Evolutionary conservation across 2,329 filamentous ascomycete species (phyloP).

Genomic region (Diplodia sapinea): DNA sequence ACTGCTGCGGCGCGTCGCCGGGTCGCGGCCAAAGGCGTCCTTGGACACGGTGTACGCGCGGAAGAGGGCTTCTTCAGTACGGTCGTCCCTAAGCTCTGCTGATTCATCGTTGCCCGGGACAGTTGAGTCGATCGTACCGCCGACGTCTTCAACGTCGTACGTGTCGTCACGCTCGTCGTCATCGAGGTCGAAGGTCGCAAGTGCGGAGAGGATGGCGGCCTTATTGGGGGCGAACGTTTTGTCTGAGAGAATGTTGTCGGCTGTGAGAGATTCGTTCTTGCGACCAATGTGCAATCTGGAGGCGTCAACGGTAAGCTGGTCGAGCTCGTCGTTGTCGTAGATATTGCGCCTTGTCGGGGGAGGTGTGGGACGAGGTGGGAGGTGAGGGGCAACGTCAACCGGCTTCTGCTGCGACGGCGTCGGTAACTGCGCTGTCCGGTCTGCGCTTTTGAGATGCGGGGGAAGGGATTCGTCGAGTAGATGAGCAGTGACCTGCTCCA

Average conservation of each 20-base stretch:
- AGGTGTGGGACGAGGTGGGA: conserved; percentile 66
- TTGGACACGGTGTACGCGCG: conserved; percentile 70
- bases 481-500: conserved; percentile 80
- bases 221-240: conserved; percentile 72
- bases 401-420: conserved; percentile 28
- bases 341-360: conserved; percentile 64
- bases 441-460: conserved; percentile 65
- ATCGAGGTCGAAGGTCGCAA: conserved; percentile 88
- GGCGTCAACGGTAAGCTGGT: conserved; percentile 69
- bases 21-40: conserved; percentile 72
- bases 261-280: conserved; percentile 64
- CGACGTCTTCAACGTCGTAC: conserved; percentile 90
- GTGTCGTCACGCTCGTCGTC: conserved; percentile 98
- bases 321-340: conserved; percentile 81
- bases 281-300: conserved; percentile 81
- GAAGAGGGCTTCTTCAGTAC: conserved; percentile 75
- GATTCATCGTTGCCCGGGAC: conserved; percentile 57
- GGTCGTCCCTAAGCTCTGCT: conserved; percentile 62
- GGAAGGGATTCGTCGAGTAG: conserved; percentile 80
- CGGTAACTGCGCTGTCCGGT: conserved; percentile 69
- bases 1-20: conserved; percentile 69
- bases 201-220: conserved; percentile 83
- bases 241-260: conserved; percentile 74
- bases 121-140: conserved; percentile 77
- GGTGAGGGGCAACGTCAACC: conserved; percentile 38